These are phyloP conservation scores for Trichoderma hamatum DNA, from an alignment of 2,329 filamentous ascomycete genomes.

Conservation along the genomic window DNA sequence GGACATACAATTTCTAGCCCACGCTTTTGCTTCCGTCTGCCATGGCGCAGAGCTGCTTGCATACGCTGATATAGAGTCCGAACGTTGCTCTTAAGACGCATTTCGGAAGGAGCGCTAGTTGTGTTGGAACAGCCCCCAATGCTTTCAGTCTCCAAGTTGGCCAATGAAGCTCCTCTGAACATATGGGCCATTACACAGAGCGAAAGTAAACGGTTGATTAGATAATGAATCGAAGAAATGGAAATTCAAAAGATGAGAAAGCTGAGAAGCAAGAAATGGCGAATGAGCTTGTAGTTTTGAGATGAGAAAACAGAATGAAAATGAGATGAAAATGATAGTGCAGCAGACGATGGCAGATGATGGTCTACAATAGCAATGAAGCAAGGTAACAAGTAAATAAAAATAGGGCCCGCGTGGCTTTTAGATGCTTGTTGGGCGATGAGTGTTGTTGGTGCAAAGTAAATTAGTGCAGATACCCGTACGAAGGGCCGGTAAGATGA, in stretches of 20 bases:
- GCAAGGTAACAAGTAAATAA: background rate
- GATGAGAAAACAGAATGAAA: background rate
- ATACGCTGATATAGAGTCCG: conserved; percentile 50
- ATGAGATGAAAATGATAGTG: background rate
- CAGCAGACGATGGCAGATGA: background rate
- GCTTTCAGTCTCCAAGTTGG: conserved; percentile 26
- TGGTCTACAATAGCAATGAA: background rate
- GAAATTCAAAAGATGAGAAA: background rate
- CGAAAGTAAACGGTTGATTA: background rate
- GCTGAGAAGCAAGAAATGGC: background rate
- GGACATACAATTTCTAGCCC: conserved; percentile 51
- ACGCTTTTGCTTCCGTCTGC: conserved; percentile 45
- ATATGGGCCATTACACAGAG: conserved; percentile 21
- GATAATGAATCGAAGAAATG: background rate
- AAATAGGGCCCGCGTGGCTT: background rate
- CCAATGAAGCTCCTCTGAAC: conserved; percentile 5
- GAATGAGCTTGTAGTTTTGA: background rate
- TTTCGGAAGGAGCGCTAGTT: conserved; percentile 27
- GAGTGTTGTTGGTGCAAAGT: conserved; percentile 12
- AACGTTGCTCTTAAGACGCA: conserved; percentile 48
- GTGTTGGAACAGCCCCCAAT: conserved; percentile 23
- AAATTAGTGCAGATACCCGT: conserved; percentile 9
- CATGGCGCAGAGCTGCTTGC: conserved; percentile 44
- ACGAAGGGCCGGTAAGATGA: background rate
- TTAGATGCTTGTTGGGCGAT: conserved; percentile 11